These are phyloP conservation scores for Saccharomycopsis synnaedendra DNA, from an alignment of 805 yeast species.

Conservation along the genomic window DNA sequence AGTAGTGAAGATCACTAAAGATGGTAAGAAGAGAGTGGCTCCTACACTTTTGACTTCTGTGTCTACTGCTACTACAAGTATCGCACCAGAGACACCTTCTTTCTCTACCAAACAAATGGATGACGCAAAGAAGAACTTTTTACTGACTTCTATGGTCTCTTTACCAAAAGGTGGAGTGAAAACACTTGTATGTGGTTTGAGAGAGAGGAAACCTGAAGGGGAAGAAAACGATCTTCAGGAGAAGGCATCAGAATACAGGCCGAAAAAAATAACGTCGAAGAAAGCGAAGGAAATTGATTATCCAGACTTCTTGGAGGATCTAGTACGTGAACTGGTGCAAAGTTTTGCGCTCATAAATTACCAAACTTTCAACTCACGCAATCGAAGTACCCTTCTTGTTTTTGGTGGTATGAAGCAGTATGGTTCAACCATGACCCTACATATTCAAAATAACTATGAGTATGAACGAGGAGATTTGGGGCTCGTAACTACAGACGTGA, in stretches of 20 bases:
- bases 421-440: neutral
- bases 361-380: constrained; percentile 20
- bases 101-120: constrained; percentile 17
- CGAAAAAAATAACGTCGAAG: constrained; percentile 19
- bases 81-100: constrained; percentile 7
- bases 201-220: constrained; percentile 25
- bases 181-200: constrained; percentile 49
- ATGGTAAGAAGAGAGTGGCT: constrained; percentile 66
- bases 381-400: constrained; percentile 20
- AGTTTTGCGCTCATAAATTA: constrained; percentile 5
- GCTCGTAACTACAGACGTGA: constrained; percentile 16
- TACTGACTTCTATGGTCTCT: constrained; percentile 35
- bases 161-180: constrained; percentile 57
- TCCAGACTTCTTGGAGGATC: constrained; percentile 10
- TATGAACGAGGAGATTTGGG: constrained; percentile 22
- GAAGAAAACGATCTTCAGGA: constrained; percentile 20
- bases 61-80: constrained; percentile 18
- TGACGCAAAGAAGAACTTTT: constrained; percentile 16
- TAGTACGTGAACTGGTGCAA: constrained; percentile 8
- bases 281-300: constrained; percentile 6
- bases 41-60: constrained; percentile 52
- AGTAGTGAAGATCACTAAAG: constrained; percentile 54
- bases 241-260: constrained; percentile 22
- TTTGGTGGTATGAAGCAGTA: constrained; percentile 21
- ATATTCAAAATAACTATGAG: constrained; percentile 18